Percentiles rank a stretch among this genome's conserved stretches.
Conservation (phyloP, 2,329 filamentous ascomycete genomes). For the Colletotrichum caudatum region DNA sequence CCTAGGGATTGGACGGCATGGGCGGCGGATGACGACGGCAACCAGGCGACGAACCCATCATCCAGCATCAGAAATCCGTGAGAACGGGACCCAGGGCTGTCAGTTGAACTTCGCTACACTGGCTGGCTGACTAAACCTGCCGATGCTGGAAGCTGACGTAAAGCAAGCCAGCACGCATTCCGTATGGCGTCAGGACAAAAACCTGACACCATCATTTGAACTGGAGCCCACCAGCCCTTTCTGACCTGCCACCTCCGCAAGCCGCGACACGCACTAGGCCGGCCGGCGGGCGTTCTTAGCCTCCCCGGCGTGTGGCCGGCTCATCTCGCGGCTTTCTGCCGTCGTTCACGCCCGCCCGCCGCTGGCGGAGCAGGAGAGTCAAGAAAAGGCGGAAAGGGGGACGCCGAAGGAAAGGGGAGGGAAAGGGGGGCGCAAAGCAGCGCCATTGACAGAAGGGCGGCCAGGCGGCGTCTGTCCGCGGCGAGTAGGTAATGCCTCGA, state of each 20-base stretch:
- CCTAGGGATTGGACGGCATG: background rate
- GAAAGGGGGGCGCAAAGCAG: background rate
- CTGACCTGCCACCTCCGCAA: constrained; percentile 5
- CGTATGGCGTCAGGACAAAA: background rate
- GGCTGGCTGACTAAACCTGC: background rate
- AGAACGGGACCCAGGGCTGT: background rate
- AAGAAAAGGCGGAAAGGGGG: background rate
- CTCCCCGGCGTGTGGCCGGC: constrained; percentile 1
- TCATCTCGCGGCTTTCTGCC: constrained; percentile 33
- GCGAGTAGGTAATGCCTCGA: constrained; percentile 2
- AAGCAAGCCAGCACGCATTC: constrained; percentile 2
- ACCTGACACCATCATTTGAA: background rate
- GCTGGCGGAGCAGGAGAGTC: background rate
- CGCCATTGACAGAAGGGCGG: background rate
- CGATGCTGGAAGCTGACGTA: constrained; percentile 8
- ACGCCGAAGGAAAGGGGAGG: background rate
- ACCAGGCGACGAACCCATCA: background rate
- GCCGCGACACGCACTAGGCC: constrained; percentile 6
- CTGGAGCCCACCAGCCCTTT: background rate
- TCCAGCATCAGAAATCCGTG: background rate
- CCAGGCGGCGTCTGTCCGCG: background rate
- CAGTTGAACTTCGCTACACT: background rate
- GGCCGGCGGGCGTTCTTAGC: background rate
- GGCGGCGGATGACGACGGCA: constrained; percentile 8
- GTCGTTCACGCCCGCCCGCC: constrained; percentile 4